Evolutionary conservation across 257 asterid species (phyloP).

Genomic region (Gynochthodes officinalis): DNA sequence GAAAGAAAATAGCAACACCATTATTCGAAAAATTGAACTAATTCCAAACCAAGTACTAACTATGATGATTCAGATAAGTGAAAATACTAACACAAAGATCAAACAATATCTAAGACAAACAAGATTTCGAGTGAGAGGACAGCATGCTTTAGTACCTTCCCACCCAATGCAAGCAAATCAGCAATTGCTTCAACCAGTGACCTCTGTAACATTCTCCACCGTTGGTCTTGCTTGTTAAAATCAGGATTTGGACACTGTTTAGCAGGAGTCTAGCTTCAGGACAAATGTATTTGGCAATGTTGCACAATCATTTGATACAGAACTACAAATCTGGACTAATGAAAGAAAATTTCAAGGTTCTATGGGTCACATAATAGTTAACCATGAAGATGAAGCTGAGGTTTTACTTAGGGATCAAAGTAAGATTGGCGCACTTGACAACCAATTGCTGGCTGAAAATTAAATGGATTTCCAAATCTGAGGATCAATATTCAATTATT

Average conservation of each 20-base stretch:
- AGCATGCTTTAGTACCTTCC: slow-evolving; percentile 50
- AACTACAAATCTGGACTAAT: not conserved
- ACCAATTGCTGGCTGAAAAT: not conserved
- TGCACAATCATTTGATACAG: not conserved
- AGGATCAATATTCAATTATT: not conserved
- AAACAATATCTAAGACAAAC: not conserved
- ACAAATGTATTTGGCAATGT: slow-evolving; percentile 12
- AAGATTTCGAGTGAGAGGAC: not conserved
- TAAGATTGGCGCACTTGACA: not conserved
- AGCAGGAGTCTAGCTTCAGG: slow-evolving; percentile 16
- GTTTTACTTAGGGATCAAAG: not conserved
- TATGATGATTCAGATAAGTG: not conserved
- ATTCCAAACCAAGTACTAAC: not conserved
- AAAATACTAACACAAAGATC: not conserved
- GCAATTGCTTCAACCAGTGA: slow-evolving; percentile 84
- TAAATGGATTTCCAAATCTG: not conserved
- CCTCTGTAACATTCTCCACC: slow-evolving; percentile 89
- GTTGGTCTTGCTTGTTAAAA: slow-evolving; percentile 73
- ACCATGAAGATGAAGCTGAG: not conserved
- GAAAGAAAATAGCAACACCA: not conserved
- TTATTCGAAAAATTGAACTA: not conserved
- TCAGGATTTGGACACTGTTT: slow-evolving; percentile 97
- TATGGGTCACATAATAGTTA: not conserved
- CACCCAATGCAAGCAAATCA: slow-evolving; percentile 53
- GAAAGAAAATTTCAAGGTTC: not conserved